Percentiles rank a stretch among this genome's conserved stretches.
phyloP scores from a whole-genome alignment of 202 grass and related monocot species.

The Dendrocalamus latiflorus region DNA sequence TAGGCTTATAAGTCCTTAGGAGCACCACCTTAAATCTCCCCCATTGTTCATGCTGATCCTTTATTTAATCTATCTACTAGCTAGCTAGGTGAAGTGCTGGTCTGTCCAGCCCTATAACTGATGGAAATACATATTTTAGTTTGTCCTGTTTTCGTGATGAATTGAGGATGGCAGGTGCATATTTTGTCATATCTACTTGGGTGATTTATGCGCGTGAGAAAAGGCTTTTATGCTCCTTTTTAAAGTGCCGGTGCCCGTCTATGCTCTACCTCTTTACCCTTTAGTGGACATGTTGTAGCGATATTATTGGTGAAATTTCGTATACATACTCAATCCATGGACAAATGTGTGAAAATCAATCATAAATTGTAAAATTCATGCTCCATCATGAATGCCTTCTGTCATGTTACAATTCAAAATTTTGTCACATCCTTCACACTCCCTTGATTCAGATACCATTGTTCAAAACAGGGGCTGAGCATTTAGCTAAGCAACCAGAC shows the following conservation, averaged over 20 bases:
- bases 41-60: not conserved
- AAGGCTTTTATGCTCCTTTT: not conserved
- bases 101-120: not conserved
- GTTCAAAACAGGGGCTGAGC: not conserved
- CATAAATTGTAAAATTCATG: not conserved
- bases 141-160: not conserved
- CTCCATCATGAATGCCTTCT: not conserved
- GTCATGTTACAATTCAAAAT: not conserved
- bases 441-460: not conserved
- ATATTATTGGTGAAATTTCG: not conserved
- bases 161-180: not conserved
- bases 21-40: not conserved
- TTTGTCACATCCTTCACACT: not conserved
- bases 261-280: not conserved
- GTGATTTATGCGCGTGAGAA: not conserved
- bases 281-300: not conserved
- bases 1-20: no score
- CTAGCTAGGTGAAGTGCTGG: not conserved
- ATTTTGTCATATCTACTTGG: not conserved
- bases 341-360: not conserved
- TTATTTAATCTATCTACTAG: not conserved
- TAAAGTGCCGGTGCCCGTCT: not conserved
- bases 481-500: not conserved
- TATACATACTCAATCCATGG: not conserved
- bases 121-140: not conserved